These are phyloP conservation scores for Pythium diclinum DNA, from an alignment of 352 stramenopile species.

Conservation along the genomic window DNA sequence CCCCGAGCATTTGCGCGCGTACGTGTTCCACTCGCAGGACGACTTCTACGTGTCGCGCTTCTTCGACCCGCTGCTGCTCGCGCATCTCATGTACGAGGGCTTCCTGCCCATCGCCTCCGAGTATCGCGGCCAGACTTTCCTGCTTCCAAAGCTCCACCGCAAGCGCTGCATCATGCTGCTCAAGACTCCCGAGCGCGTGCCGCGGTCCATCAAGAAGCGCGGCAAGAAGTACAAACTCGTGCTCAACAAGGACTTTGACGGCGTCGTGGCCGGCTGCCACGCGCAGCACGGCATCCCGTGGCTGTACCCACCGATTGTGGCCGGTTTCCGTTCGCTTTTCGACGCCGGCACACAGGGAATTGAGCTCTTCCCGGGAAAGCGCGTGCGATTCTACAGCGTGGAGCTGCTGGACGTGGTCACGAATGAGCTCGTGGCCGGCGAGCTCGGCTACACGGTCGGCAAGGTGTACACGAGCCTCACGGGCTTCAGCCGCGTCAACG, in stretches of 20 bases:
- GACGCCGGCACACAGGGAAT: slow-evolving; percentile 49
- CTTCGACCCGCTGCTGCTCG: slow-evolving; percentile 87
- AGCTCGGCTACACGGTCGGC: slow-evolving; percentile 92
- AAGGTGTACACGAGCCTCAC: slow-evolving; percentile 90
- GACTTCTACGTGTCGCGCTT: slow-evolving; percentile 92
- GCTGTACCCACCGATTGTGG: slow-evolving; percentile 90
- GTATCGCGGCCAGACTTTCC: slow-evolving; percentile 55
- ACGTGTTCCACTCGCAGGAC: slow-evolving; percentile 90
- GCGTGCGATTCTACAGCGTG: slow-evolving; percentile 88
- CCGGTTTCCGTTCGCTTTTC: slow-evolving; percentile 75
- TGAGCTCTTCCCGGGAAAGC: slow-evolving; percentile 50
- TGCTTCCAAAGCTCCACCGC: slow-evolving; percentile 89
- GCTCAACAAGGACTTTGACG: slow-evolving; percentile 88
- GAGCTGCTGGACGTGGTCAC: slow-evolving; percentile 86
- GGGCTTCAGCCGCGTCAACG: slow-evolving; percentile 67
- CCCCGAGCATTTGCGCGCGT: slow-evolving; percentile 72
- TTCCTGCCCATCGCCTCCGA: slow-evolving; percentile 93
- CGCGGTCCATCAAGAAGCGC: slow-evolving; percentile 89
- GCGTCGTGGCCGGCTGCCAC: slow-evolving; percentile 89
- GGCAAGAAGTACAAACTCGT: slow-evolving; percentile 84
- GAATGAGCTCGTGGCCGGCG: slow-evolving; percentile 79
- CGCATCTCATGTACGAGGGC: slow-evolving; percentile 92
- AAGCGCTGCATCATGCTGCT: slow-evolving; percentile 86
- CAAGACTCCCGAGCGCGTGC: slow-evolving; percentile 66
- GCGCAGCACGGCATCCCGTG: slow-evolving; percentile 91